Evolutionary conservation across 805 yeast species (phyloP), one percentile per base, ranked within the genome.

Genomic region (Komagataella pseudopastoris): DNA sequence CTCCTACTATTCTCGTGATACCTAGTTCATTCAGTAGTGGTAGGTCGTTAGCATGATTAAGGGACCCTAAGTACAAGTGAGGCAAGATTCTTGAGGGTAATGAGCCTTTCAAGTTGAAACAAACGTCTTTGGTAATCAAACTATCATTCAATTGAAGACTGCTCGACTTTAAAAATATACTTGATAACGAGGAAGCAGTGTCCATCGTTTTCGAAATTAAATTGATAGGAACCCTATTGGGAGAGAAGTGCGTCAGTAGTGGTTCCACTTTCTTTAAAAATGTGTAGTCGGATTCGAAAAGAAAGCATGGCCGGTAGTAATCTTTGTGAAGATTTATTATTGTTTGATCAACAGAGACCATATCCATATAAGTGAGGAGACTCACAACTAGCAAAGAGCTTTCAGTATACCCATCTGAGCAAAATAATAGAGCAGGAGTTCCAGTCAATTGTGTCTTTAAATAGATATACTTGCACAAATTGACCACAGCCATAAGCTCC

Each of bases 361-460:
- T 79, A 51, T 82, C 76, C 1, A 86, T 63, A 65, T 83, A 91
- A 53, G 91, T 84, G 52, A 85, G 57, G 58, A 77, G 90, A 52
- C 89, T 77, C 43, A 88, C 68, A 0, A 80, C 77, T 45, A 90
- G 65, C n/a, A 91, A 71, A 4, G 96, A 80, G 50, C 90, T 84
- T 61, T 89, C 96, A 0, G 96, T 88, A 64, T 90, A 91, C 0
- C 98, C 98, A 66, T 91, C 96, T 1, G 86, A 77, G 60, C 96
- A 88, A 61, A 80, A 83, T 7, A 90, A 80, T 68, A 3, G 78
- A 74, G 50, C 70, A 64, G 2, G 57, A 47, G 57, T 61, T 20
- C 52, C 58, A 7, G 23, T 30, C 46, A 30, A 45, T 43, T 67
- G 61, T 49, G 72, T 67, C 39, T 64, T 68, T 44, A 71, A 65